Base-by-base conservation (phyloP, 2,329 filamentous ascomycete genomes). In the Exophiala oligosperma region DNA sequence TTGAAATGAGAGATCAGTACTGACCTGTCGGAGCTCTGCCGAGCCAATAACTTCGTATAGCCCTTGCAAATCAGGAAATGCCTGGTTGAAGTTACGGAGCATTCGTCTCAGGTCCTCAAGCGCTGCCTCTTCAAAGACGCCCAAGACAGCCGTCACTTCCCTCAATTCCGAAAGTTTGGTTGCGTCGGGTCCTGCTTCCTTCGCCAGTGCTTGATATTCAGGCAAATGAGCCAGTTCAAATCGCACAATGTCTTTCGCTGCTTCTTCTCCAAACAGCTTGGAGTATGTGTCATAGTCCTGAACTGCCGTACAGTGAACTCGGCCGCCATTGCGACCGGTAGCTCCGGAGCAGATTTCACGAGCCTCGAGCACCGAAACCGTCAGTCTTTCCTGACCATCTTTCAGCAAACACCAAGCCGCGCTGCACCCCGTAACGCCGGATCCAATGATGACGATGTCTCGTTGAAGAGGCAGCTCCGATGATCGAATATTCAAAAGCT, bases 391-490 rank as follows among this genome's bases (percentile, higher is more conserved):
- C 26, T 28, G 26, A 17, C 58, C 46, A 1, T 21, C 28, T 23
- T 70, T 65, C 3, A 73, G 54, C 1, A 73, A 57, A 7, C 65
- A 65, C 32, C 67, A 68, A 1, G 68, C 62, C 0, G 70, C 67
- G 0, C 69, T 65, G 3, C 69, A 62, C 1, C 71, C 69, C 0
- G 71, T 71, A 44, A 73, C 71, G 5, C 72, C 72, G 1, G 72
- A 73, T 9, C 72, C 72, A 44, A 73, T 71, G 32, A 73, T 66
- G 1, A 60, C 69, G 38, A 67, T 57, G 48, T 72, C 66, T 1
- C 64, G 60, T 28, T 63, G 48, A 1, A 55, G 24, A 3, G 69
- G 64, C 0, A 72, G 53, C n/a, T 54, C 24, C 5, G 49, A 17
- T 11, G 59, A 59, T 9, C 62, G 56, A 1, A 32, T 43, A 1